Evolutionary conservation across 805 yeast genomes (phyloP).

Genomic region (Teunomyces panamensis): DNA sequence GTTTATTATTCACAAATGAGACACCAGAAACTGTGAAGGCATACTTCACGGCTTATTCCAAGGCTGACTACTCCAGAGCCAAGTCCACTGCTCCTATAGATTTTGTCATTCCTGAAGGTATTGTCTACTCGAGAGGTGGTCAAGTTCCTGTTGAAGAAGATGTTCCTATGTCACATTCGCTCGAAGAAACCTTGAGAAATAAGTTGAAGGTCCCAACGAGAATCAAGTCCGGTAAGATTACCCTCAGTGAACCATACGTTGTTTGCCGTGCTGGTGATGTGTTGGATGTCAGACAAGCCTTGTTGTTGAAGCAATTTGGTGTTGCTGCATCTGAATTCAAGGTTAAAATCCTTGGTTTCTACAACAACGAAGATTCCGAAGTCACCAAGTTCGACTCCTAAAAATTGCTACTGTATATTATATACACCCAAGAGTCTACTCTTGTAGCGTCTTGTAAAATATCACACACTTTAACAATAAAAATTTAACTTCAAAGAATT

Average conservation of each 20-base stretch:
- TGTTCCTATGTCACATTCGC: constrained; percentile 93
- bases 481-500: not conserved
- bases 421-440: constrained; percentile 1
- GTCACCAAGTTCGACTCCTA: constrained; percentile 20
- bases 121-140: constrained; percentile 94
- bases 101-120: constrained; percentile 85
- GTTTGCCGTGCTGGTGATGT: constrained; percentile 80
- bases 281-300: constrained; percentile 86
- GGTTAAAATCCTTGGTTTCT: constrained; percentile 75
- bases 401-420: constrained; percentile 1
- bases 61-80: constrained; percentile 85
- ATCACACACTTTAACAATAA: not conserved
- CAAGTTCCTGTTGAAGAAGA: constrained; percentile 87
- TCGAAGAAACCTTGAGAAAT: constrained; percentile 89
- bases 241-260: constrained; percentile 67
- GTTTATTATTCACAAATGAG: constrained; percentile 87
- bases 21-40: constrained; percentile 81
- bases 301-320: constrained; percentile 92
- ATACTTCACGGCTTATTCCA: constrained; percentile 77
- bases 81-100: constrained; percentile 80
- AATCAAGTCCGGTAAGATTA: constrained; percentile 84
- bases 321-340: constrained; percentile 90
- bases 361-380: constrained; percentile 55
- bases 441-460: constrained; percentile 2
- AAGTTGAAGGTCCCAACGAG: constrained; percentile 88